Conservation (phyloP, 2,329 filamentous ascomycete genomes). For the Endoconidiophora laricicola region DNA sequence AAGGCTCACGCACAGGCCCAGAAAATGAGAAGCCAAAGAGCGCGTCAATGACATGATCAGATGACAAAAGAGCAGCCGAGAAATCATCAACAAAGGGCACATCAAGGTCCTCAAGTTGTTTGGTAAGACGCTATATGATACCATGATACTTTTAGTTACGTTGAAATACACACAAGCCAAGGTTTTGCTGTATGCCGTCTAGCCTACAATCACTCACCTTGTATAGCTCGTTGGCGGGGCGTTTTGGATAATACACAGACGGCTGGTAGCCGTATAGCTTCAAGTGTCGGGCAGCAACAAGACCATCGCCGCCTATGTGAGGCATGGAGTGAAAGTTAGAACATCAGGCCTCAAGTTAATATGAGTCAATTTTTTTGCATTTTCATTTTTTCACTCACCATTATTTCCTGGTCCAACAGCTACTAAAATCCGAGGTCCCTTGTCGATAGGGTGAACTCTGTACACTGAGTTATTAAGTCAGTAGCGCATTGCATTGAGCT, state of each 20-base stretch:
- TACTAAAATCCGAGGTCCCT: conserved; percentile 59
- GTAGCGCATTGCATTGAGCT: neutral
- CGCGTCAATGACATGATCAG: conserved; percentile 77
- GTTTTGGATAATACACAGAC: conserved; percentile 83
- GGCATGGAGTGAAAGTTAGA: neutral
- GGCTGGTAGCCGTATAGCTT: conserved; percentile 83
- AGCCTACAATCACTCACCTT: conserved; percentile 34
- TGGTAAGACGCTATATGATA: conserved; percentile 50
- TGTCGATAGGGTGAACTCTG: conserved; percentile 58
- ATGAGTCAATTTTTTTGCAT: neutral
- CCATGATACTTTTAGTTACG: neutral
- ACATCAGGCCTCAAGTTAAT: too few relatives aligned
- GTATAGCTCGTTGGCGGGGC: conserved; percentile 79
- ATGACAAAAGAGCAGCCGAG: conserved; percentile 40
- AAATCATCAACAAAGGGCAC: conserved; percentile 80
- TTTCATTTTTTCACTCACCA: conserved; percentile 25
- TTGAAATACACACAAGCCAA: too few relatives aligned
- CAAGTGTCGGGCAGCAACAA: conserved; percentile 85
- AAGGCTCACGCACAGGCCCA: conserved; percentile 84
- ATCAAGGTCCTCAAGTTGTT: conserved; percentile 67
- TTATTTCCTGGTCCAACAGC: conserved; percentile 80
- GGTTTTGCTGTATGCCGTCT: too few relatives aligned
- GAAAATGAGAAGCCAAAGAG: conserved; percentile 95
- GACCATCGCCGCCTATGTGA: conserved; percentile 64
- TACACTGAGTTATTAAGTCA: conserved; percentile 41